Percentiles rank a stretch among this genome's conserved stretches.
Evolutionary conservation across 495 filamentous ascomycete genomes (phyloP).

Genomic region (Podospora anserina): DNA sequence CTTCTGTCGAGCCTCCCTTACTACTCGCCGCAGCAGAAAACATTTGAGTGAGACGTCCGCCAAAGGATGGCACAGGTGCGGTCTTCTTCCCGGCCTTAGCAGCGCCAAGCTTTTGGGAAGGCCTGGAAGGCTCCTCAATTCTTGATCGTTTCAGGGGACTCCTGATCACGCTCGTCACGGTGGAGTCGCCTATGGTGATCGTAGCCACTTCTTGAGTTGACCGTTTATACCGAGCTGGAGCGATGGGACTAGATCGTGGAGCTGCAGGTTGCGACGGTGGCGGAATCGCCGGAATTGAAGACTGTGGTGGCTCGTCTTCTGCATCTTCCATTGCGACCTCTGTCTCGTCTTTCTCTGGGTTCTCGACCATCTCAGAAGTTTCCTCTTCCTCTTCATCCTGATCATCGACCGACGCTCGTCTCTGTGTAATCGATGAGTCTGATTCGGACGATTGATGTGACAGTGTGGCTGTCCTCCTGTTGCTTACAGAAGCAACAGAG

Average conservation of each 20-base stretch:
- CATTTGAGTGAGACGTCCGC: conserved; percentile 59
- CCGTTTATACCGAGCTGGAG: conserved; percentile 49
- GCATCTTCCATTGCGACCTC: conserved; percentile 12
- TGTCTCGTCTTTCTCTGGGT: conserved; percentile 15
- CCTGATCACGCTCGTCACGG: conserved; percentile 57
- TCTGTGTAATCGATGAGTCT: background rate
- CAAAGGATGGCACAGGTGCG: conserved; percentile 49
- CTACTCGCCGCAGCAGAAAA: conserved; percentile 67
- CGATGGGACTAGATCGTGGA: conserved; percentile 19
- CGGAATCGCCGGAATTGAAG: conserved; percentile 35
- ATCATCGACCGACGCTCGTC: conserved; percentile 16
- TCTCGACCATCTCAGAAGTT: conserved; percentile 7
- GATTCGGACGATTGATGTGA: conserved; percentile 12
- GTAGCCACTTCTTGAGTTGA: conserved; percentile 70
- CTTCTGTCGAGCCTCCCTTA: conserved; percentile 30
- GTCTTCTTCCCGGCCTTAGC: conserved; percentile 5
- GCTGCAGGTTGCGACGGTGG: conserved; percentile 39
- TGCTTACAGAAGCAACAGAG: conserved; percentile 16
- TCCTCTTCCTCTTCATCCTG: conserved; percentile 21
- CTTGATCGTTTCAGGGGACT: conserved; percentile 42
- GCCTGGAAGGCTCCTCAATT: conserved; percentile 8
- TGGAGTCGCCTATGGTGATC: conserved; percentile 81
- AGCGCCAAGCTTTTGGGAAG: background rate
- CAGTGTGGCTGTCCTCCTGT: conserved; percentile 13
- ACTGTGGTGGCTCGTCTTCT: conserved; percentile 24